Evolutionary conservation across 2,329 filamentous ascomycete species (phyloP).

Genomic region (Fusarium nisikadoi): DNA sequence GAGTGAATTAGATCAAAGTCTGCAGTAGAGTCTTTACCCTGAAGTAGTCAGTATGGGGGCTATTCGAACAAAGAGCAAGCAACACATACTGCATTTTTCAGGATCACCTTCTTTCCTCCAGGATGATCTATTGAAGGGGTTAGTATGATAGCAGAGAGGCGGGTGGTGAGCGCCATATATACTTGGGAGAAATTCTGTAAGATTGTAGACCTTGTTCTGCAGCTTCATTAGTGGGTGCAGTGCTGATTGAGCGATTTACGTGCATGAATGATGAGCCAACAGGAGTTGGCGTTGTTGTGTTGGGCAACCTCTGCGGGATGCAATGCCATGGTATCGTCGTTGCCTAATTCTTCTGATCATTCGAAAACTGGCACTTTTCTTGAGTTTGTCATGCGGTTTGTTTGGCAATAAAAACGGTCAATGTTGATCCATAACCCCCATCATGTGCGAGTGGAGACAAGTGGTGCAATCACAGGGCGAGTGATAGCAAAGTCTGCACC

Average conservation of each 20-base stretch:
- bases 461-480: background rate
- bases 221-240: background rate
- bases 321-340: background rate
- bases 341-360: background rate
- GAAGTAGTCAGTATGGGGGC: rapidly evolving
- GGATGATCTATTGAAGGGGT: background rate
- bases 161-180: rapidly evolving
- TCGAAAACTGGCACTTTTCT: background rate
- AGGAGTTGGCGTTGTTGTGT: slow-evolving; percentile 18
- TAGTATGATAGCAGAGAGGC: background rate
- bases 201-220: slow-evolving; percentile 23
- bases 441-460: slow-evolving; percentile 7
- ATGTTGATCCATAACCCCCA: background rate
- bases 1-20: slow-evolving; percentile 25
- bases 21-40: slow-evolving; percentile 24
- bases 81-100: slow-evolving; percentile 12
- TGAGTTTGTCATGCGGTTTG: background rate
- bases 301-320: slow-evolving; percentile 12
- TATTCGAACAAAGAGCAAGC: rapidly evolving
- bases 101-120: slow-evolving; percentile 22
- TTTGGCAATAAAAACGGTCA: background rate
- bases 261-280: slow-evolving; percentile 29
- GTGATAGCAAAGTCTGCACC: background rate
- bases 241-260: background rate
- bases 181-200: slow-evolving; percentile 26